Base-by-base conservation (phyloP, 176 grass and related monocot genomes). In the Puccinellia tenuiflora region DNA sequence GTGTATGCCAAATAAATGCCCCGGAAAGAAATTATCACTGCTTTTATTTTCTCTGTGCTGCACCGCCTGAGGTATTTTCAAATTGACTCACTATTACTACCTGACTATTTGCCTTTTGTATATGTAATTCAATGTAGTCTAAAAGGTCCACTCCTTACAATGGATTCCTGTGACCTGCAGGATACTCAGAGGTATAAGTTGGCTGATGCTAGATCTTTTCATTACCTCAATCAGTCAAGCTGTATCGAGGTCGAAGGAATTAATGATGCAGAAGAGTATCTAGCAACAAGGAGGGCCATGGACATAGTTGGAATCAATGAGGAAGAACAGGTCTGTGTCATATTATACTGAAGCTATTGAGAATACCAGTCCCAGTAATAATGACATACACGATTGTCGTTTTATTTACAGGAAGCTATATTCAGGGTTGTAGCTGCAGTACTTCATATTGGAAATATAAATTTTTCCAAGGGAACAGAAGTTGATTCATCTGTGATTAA, bases 11-110 rank as follows among this genome's bases (percentile, higher is more conserved):
- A 88, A 99, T 99, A 73, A 99, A 92, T 87, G 77, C 90, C 55
- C 97, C 97, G 1, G 97, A 99, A 85, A 96, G 97, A 89, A 99
- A 99, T 73, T 99, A 99, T 68, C 97, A 99, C 76, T 99, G 97
- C 72, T 99, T 99, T 67, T 99, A 99, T 81, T 92, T 99, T 76
- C 89, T 99, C 67, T 99, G 93, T 77, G 88, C 91, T 34, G 97
- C 87, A 83, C 90, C 97, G 71, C 88, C 84, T 50, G 91, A 99
- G 93, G 97, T 99, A 85, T 83, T 80, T 77, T 77, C 40, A 48
- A 63, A 82, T 53, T 73, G 45, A 68, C 11, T 88, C 40, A 17
- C 34, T 54, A 24, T 57, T 78, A 45, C 39, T 73, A 28, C 83
- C 52, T 33, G 42, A 63, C 26, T 80, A 62, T 74, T 50, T 47